Percentiles rank a stretch among this genome's conserved stretches.
Conservation (phyloP, 495 filamentous ascomycete species). For the Astrocystis sublimbata region DNA sequence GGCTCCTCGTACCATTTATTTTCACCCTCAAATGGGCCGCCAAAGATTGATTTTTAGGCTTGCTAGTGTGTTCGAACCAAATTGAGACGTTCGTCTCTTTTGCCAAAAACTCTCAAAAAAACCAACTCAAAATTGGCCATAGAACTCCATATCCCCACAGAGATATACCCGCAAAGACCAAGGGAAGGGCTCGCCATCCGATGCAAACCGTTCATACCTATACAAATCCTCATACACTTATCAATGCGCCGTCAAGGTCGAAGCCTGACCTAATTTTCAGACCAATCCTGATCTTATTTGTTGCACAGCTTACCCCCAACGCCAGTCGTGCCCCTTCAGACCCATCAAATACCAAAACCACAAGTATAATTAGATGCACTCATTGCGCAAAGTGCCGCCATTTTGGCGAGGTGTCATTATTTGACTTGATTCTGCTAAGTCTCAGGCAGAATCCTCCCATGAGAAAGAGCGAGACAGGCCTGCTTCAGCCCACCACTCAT, state of each 20-base stretch:
- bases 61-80: background rate
- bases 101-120: background rate
- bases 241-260: background rate
- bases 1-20: no score
- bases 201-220: background rate
- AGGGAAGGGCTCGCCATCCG: background rate
- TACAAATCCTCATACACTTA: constrained; percentile 10
- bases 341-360: background rate
- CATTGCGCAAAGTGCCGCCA: background rate
- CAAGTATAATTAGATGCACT: background rate
- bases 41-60: background rate
- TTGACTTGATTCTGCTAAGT: background rate
- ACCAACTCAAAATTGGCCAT: no score
- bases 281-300: background rate
- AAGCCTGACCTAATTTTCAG: background rate
- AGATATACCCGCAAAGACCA: background rate
- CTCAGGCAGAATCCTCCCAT: constrained; percentile 39
- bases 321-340: background rate
- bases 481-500: constrained; percentile 74
- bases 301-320: background rate
- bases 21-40: background rate
- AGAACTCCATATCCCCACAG: no score
- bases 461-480: constrained; percentile 63
- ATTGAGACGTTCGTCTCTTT: background rate
- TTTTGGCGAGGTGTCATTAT: background rate